Evolutionary conservation across 805 yeast species (phyloP), one percentile per base, ranked within the genome.

Genomic region (Kluyveromyces aestuarii): DNA sequence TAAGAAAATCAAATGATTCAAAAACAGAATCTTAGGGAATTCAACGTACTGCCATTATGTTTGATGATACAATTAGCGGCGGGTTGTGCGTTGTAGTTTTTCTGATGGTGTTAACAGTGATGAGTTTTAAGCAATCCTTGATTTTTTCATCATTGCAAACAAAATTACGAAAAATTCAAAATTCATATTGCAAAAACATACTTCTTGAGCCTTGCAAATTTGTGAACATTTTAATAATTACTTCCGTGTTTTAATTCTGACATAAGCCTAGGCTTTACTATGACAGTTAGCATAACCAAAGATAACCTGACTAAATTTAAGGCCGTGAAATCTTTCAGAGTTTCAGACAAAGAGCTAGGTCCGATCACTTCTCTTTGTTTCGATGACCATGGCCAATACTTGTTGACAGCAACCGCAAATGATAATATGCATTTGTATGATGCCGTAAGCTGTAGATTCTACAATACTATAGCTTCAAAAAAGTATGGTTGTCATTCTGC

Each of bases 401-500:
- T 87, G 35, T 66, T 93, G 35, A 76, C 95, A 1, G 72, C 93
- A 0, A 88, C 95, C 3, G 79, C 81, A 7, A 95, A 87, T 67
- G 91, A 87, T 60, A 73, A 85, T 25, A 81, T 93, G 57, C 95
- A 88, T 58, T 69, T 93, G 17, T 91, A 88, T 63, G 96, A 91
- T 66, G 71, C 76, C n/a, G 70, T 77, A 17, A 68, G 76, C 35
- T 97, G 96, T 6, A 72, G 75, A 47, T 84, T 81, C 52, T 58
- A 74, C 41, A 85, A 82, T 56, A 79, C 88, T 4, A 75, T 87
- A 8, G 82, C 79, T 50, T 82, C 93, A 27, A 90, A 89, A 68
- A 93, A 93, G 61, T 93, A 93, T 58, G 99, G 99, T 1, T 86
- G 89, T 49, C 89, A 87, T 59, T 67, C 87, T 37, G 96, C 96